phyloP scores from a whole-genome alignment of 2,329 filamentous ascomycete genomes.

The Leptoxyphium fumago region DNA sequence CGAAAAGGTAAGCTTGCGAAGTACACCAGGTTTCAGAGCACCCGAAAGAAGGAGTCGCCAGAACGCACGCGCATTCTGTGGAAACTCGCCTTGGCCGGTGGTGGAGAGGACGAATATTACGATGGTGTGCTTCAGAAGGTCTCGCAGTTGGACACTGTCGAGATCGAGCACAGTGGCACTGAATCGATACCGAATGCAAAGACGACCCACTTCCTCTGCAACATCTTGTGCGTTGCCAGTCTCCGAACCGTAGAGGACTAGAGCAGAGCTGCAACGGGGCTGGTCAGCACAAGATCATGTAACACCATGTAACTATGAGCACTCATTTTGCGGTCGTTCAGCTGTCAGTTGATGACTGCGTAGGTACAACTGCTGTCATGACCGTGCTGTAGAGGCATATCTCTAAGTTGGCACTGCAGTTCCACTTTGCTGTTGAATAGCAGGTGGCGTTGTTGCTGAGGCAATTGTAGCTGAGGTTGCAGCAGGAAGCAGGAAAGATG shows the following conservation, averaged over 20 bases:
- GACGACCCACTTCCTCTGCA: constrained; percentile 65
- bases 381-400: too few relatives aligned
- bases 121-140: constrained; percentile 34
- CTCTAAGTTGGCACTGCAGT: too few relatives aligned
- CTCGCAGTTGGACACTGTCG: constrained; percentile 51
- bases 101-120: constrained; percentile 78
- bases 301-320: too few relatives aligned
- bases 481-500: too few relatives aligned
- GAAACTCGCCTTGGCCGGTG: constrained; percentile 87
- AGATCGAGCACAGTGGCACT: constrained; percentile 60
- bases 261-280: constrained; percentile 30
- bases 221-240: constrained; percentile 89
- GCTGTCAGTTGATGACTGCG: too few relatives aligned
- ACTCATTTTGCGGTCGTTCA: too few relatives aligned
- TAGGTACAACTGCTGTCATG: too few relatives aligned
- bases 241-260: constrained; percentile 86
- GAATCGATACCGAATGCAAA: constrained; percentile 68
- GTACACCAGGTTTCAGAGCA: constrained; percentile 55
- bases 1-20: constrained; percentile 57
- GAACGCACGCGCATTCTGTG: constrained; percentile 64
- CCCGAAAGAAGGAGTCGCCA: constrained; percentile 77
- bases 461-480: too few relatives aligned
- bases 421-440: too few relatives aligned
- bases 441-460: too few relatives aligned
- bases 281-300: neutral